Evolutionary conservation across 345 rosid species (phyloP).

Genomic region (Syzygium jambos): DNA sequence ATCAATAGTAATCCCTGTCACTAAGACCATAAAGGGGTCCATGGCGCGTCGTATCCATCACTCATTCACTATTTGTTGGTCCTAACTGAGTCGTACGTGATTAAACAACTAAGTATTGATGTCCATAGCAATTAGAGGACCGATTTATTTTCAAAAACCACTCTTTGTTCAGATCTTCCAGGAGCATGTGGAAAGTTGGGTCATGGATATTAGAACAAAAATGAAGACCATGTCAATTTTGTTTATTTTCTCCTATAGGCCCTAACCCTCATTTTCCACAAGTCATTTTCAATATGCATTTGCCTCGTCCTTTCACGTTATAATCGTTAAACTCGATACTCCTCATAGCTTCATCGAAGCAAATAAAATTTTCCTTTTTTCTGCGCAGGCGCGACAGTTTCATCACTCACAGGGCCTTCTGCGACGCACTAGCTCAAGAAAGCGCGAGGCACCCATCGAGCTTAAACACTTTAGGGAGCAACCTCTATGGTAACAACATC

Average conservation of each 20-base stretch:
- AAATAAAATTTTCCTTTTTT: background rate
- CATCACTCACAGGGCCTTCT: conserved; percentile 83
- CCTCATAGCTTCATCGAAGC: background rate
- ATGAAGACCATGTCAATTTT: background rate
- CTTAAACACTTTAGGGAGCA: conserved; percentile 26
- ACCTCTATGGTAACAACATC: conserved; percentile 24
- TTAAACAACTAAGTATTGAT: background rate
- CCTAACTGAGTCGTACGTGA: background rate
- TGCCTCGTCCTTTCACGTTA: background rate
- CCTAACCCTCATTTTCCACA: background rate
- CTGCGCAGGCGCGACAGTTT: conserved; percentile 70
- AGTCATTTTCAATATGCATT: background rate
- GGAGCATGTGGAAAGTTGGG: background rate
- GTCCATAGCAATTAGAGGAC: background rate
- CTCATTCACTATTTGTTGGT: background rate
- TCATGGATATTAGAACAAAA: background rate
- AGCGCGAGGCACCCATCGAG: conserved; percentile 50
- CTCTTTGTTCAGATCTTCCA: background rate
- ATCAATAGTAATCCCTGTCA: background rate
- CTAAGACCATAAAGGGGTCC: background rate
- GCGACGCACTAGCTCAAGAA: conserved; percentile 81
- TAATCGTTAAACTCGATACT: background rate
- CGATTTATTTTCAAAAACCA: background rate
- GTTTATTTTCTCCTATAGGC: background rate
- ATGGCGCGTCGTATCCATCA: background rate